These are phyloP conservation scores for Echinosophora koreensis DNA, from an alignment of 306 rosid species.

Conservation along the genomic window DNA sequence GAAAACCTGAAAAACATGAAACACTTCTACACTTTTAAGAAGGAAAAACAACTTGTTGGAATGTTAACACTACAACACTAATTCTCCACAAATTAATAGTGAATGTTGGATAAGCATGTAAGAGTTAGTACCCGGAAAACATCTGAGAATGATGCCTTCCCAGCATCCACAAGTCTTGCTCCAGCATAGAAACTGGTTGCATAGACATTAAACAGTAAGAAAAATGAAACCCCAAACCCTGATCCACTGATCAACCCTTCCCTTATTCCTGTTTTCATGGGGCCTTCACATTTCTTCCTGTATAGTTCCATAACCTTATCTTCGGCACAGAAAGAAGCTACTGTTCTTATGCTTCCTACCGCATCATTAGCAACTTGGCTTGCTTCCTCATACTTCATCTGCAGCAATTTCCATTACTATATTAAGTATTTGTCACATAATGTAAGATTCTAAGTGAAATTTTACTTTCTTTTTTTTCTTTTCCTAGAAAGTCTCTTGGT, in stretches of 20 bases:
- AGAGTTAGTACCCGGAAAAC: constrained; percentile 66
- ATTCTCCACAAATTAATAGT: background rate
- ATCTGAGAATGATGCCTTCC: constrained; percentile 62
- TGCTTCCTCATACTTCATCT: constrained; percentile 90
- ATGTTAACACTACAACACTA: background rate
- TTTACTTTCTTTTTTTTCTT: too few relatives aligned
- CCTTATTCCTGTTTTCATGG: constrained; percentile 71
- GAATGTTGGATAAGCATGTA: background rate
- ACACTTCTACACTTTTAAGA: constrained; percentile 10
- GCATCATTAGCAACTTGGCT: constrained; percentile 94
- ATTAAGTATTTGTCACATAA: background rate
- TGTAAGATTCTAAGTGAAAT: background rate
- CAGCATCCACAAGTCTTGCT: constrained; percentile 64
- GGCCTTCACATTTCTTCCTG: constrained; percentile 82
- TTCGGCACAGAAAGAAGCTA: constrained; percentile 90
- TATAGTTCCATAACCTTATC: constrained; percentile 89
- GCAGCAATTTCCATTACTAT: constrained; percentile 39
- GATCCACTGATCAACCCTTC: constrained; percentile 85
- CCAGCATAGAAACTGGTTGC: constrained; percentile 89
- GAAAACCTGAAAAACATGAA: constrained; percentile 70
- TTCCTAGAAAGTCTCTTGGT: background rate
- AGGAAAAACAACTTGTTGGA: background rate
- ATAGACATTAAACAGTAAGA: constrained; percentile 69
- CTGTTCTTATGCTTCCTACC: constrained; percentile 90
- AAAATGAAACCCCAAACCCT: constrained; percentile 80